Conservation (phyloP, 768 basidiomycete species). For the Kwoniella europaea region DNA sequence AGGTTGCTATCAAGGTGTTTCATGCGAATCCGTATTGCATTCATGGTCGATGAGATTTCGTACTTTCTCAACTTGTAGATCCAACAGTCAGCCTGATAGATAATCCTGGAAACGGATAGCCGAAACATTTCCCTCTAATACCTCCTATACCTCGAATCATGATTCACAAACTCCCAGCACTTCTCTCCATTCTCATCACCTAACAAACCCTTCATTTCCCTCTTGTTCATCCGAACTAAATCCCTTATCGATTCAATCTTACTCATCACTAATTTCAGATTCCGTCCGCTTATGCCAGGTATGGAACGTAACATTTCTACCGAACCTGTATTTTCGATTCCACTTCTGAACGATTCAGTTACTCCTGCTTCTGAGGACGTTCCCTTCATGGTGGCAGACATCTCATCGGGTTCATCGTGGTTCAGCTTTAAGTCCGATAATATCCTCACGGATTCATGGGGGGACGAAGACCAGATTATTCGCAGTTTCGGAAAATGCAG, state of each 20-base stretch:
- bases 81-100: no score
- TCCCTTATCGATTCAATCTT: constrained; percentile 77
- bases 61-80: no score
- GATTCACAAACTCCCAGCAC: constrained; percentile 75
- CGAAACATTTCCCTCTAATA: neutral
- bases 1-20: no score
- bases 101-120: no score
- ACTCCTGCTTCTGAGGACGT: constrained; percentile 64
- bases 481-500: constrained; percentile 88
- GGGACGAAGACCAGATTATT: constrained; percentile 97
- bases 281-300: constrained; percentile 84
- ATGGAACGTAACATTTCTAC: constrained; percentile 76
- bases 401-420: constrained; percentile 77
- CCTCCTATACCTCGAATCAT: constrained; percentile 31
- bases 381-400: constrained; percentile 76
- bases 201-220: constrained; percentile 63
- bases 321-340: constrained; percentile 66
- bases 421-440: constrained; percentile 88
- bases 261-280: constrained; percentile 77
- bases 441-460: constrained; percentile 87
- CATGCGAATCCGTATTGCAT: no score
- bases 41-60: no score
- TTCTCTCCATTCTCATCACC: constrained; percentile 74
- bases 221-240: constrained; percentile 58
- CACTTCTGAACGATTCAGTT: constrained; percentile 15